Conservation (phyloP, 768 basidiomycete genomes). For the Russula sp. region DNA sequence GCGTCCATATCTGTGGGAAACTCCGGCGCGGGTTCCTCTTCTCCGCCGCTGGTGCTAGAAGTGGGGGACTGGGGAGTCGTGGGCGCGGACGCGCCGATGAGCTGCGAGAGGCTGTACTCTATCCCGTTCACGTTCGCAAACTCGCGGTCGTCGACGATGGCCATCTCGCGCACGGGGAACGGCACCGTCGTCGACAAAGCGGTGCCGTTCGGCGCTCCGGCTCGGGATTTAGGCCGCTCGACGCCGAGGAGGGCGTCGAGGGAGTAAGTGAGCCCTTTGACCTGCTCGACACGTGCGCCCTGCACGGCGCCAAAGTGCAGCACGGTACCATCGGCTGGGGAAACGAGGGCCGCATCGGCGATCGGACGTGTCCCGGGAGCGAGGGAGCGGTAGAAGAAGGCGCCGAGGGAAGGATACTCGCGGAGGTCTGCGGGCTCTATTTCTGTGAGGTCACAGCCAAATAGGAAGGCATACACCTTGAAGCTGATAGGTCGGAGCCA, state of each 20-base stretch:
- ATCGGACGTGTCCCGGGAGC: slow-evolving; percentile 79
- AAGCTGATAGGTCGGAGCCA: slow-evolving; percentile 94
- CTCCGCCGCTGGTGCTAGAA: slow-evolving; percentile 19
- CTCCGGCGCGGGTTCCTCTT: slow-evolving; percentile 19
- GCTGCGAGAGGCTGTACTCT: slow-evolving; percentile 86
- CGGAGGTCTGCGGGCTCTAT: slow-evolving; percentile 71
- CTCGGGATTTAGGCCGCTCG: slow-evolving; percentile 40
- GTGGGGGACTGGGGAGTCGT: slow-evolving; percentile 31
- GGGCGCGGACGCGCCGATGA: slow-evolving; percentile 55
- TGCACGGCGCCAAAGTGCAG: slow-evolving; percentile 87
- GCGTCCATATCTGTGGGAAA: slow-evolving; percentile 18
- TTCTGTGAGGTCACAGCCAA: slow-evolving; percentile 92
- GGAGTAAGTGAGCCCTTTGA: slow-evolving; percentile 97
- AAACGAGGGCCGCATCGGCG: slow-evolving; percentile 51
- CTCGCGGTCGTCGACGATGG: slow-evolving; percentile 72
- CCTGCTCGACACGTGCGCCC: slow-evolving; percentile 80
- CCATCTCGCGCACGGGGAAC: slow-evolving; percentile 42
- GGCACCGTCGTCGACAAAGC: slow-evolving; percentile 27
- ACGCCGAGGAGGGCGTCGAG: slow-evolving; percentile 88
- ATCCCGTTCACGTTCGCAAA: slow-evolving; percentile 98
- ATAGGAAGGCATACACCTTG: slow-evolving; percentile 76
- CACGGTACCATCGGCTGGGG: slow-evolving; percentile 89
- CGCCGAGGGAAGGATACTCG: slow-evolving; percentile 82
- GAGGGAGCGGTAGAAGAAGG: slow-evolving; percentile 89
- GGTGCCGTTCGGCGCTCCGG: slow-evolving; percentile 22